Percentiles rank a stretch among this genome's conserved stretches.
Evolutionary conservation across 78 protist genomes (phyloP).

Genomic region (Dictyostelium capitatum): DNA sequence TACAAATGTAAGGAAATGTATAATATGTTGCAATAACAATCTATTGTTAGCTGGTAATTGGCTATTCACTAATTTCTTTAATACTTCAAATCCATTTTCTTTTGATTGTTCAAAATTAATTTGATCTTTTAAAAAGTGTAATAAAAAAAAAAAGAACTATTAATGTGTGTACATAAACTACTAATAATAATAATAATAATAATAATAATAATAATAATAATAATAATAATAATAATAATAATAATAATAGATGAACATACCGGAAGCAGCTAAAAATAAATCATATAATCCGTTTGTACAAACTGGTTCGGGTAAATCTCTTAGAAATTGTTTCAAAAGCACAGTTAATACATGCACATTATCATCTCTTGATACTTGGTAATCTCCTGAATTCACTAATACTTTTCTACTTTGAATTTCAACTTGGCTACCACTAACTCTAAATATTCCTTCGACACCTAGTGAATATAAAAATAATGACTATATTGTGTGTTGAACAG

Average conservation of each 20-base stretch:
- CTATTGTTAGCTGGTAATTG: constrained; percentile 39
- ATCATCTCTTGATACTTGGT: constrained; percentile 43
- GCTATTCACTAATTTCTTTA: constrained; percentile 41
- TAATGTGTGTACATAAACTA: no score
- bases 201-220: background rate
- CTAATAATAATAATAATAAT: no score
- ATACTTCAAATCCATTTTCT: constrained; percentile 37
- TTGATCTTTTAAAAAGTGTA: constrained; percentile 10
- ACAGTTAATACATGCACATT: constrained; percentile 56
- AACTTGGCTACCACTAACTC: constrained; percentile 26
- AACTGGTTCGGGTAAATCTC: constrained; percentile 76
- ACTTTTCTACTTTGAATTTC: constrained; percentile 42
- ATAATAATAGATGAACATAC: background rate
- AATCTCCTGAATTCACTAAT: constrained; percentile 45
- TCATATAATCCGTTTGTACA: constrained; percentile 71
- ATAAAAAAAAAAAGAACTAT: no score
- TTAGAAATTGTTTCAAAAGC: constrained; percentile 35
- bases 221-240: no score
- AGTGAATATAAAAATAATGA: constrained; percentile 49
- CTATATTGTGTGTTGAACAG: background rate
- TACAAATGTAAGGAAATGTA: constrained; percentile 40
- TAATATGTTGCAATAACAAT: constrained; percentile 23
- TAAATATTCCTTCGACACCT: constrained; percentile 71
- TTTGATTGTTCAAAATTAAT: constrained; percentile 8
- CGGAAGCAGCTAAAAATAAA: constrained; percentile 52